These are phyloP conservation scores for Dimocarpus longan DNA, from an alignment of 345 rosid species.

Conservation along the genomic window DNA sequence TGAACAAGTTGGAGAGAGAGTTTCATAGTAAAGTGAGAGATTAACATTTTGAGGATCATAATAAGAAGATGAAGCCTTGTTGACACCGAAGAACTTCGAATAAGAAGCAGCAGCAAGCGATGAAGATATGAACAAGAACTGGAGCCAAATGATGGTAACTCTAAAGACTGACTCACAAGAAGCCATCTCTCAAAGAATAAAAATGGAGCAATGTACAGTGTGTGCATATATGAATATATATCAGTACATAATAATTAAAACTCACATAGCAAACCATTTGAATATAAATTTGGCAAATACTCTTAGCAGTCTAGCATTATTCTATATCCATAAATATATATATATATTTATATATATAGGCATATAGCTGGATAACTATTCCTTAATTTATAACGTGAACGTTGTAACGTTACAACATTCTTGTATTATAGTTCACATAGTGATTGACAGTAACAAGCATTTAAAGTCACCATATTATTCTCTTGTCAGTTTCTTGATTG, in stretches of 20 bases:
- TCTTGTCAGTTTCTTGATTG: not conserved
- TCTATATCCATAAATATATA: too few species aligned
- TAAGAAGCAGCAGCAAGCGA: slow-evolving; percentile 18
- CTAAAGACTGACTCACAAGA: slow-evolving; percentile 5
- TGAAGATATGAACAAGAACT: slow-evolving; percentile 20
- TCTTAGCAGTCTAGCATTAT: too few species aligned
- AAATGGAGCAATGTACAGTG: not conserved
- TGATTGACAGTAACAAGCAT: not conserved
- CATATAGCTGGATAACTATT: not conserved
- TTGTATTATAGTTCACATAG: not conserved
- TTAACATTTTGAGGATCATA: slow-evolving; percentile 33
- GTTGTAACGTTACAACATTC: slow-evolving; percentile 10
- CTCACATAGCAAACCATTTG: too few species aligned
- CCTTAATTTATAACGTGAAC: not conserved
- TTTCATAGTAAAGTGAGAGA: slow-evolving; percentile 47
- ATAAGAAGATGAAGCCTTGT: not conserved
- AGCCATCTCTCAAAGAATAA: slow-evolving; percentile 28
- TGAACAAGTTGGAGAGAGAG: slow-evolving; percentile 33
- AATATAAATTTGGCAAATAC: too few species aligned
- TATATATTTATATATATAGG: too few species aligned
- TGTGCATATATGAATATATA: not conserved
- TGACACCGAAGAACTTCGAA: not conserved
- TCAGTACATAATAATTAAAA: too few species aligned
- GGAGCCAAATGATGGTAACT: not conserved
- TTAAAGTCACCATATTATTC: not conserved